These are phyloP conservation scores for Vanrija sp. DNA, from an alignment of 1,284 basidiomycete genomes.

Conservation along the genomic window DNA sequence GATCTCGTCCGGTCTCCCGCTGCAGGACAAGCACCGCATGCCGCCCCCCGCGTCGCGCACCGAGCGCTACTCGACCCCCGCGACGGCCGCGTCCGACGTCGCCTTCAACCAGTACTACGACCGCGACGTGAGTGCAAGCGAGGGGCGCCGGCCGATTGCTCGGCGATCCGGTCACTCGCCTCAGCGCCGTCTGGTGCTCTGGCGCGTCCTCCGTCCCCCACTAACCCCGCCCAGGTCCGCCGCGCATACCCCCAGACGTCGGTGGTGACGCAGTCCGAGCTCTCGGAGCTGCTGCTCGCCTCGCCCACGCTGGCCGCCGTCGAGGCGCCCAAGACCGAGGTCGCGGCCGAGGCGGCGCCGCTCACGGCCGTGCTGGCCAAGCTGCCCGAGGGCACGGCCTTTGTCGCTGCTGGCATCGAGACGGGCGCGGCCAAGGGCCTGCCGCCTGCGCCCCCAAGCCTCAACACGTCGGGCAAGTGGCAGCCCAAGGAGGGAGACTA, in stretches of 20 bases:
- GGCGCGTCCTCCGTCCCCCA: neutral
- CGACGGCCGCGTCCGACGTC: slow-evolving; percentile 67
- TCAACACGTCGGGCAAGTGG: slow-evolving; percentile 59
- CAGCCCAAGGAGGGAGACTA: slow-evolving; percentile 61
- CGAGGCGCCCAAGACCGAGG: slow-evolving; percentile 40
- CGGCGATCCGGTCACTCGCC: neutral
- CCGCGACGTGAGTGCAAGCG: slow-evolving; percentile 67
- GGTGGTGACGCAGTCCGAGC: slow-evolving; percentile 72
- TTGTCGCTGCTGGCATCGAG: slow-evolving; percentile 59
- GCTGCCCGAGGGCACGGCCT: slow-evolving; percentile 56
- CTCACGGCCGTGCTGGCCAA: slow-evolving; percentile 61
- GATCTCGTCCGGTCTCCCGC: slow-evolving; percentile 87
- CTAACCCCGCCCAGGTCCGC: slow-evolving; percentile 51
- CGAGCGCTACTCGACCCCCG: slow-evolving; percentile 78
- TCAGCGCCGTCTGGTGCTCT: too few relatives aligned
- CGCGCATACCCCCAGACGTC: slow-evolving; percentile 84
- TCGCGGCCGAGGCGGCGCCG: slow-evolving; percentile 51
- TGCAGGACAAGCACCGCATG: slow-evolving; percentile 66
- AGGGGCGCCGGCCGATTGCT: too few relatives aligned
- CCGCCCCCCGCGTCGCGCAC: slow-evolving; percentile 82
- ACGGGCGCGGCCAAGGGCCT: slow-evolving; percentile 57
- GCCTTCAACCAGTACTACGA: slow-evolving; percentile 68
- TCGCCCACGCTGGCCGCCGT: slow-evolving; percentile 69
- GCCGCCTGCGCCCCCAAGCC: slow-evolving; percentile 64
- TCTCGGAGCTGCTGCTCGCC: slow-evolving; percentile 76